A percentile compares a stretch with the other conserved stretches of the same genome.
Evolutionary conservation across 495 filamentous ascomycete species (phyloP).

Genomic region (Cryomyces antarcticus): DNA sequence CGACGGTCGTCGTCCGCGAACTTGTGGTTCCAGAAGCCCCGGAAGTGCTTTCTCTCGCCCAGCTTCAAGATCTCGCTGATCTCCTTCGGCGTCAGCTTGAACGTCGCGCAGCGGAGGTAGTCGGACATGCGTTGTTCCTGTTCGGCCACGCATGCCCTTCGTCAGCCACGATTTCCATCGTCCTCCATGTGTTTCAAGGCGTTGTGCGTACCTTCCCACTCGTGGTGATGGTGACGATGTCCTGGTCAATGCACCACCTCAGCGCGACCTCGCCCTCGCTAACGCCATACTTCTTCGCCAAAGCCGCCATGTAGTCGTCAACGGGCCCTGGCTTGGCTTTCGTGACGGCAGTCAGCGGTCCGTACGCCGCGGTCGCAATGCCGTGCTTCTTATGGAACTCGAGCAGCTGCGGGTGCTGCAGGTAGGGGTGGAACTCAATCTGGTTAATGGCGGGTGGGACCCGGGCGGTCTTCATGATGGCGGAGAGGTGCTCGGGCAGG

Average conservation of each 20-base stretch:
- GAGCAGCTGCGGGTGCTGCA: constrained; percentile 53
- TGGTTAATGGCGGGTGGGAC: constrained; percentile 57
- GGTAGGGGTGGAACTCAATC: constrained; percentile 76
- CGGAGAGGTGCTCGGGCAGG: constrained; percentile 43
- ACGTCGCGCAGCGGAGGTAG: constrained; percentile 41
- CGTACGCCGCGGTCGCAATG: constrained; percentile 54
- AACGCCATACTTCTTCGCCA: constrained; percentile 66
- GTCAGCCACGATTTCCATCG: too few species aligned
- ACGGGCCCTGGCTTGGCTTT: constrained; percentile 48
- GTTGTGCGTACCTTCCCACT: constrained; percentile 32
- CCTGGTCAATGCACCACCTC: constrained; percentile 67
- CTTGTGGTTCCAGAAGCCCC: constrained; percentile 13
- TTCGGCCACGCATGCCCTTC: not conserved
- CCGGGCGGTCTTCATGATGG: constrained; percentile 42
- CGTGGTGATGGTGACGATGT: constrained; percentile 57
- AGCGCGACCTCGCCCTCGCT: constrained; percentile 45
- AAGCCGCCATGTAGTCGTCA: constrained; percentile 33
- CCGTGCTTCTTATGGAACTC: constrained; percentile 40
- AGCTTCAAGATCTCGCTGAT: constrained; percentile 28
- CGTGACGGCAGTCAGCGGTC: constrained; percentile 41
- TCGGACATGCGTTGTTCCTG: constrained; percentile 40
- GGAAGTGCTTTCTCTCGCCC: constrained; percentile 11
- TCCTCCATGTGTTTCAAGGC: too few species aligned
- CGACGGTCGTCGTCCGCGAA: constrained; percentile 5
- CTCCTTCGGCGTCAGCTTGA: constrained; percentile 54